These are phyloP conservation scores for Skeletonema grethae DNA, from an alignment of 108 stramenopile genomes.

Conservation along the genomic window DNA sequence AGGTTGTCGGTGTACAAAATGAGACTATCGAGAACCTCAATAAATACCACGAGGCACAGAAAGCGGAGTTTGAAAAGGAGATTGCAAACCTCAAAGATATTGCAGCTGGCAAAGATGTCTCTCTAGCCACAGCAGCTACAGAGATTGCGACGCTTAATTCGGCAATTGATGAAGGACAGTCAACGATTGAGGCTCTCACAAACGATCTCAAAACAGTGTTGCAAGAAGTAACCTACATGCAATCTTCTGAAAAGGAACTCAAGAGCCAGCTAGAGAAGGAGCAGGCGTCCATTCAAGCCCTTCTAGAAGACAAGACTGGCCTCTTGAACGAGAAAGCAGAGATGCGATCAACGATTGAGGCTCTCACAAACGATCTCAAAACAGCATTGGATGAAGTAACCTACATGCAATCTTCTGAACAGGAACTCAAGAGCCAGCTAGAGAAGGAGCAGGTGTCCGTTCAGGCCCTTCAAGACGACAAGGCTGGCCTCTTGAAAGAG, in stretches of 20 bases:
- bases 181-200: background rate
- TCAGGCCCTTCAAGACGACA: background rate
- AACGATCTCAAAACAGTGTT: background rate
- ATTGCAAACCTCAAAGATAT: background rate
- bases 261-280: background rate
- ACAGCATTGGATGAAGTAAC: background rate
- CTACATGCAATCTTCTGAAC: background rate
- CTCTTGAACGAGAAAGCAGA: background rate
- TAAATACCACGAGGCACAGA: background rate
- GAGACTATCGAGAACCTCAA: background rate
- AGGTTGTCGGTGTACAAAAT: background rate
- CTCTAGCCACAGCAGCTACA: background rate
- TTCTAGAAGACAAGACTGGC: background rate
- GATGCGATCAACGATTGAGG: background rate
- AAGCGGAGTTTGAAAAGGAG: background rate
- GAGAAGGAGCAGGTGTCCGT: background rate
- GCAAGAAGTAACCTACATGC: background rate
- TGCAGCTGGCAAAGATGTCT: background rate
- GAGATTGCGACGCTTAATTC: background rate
- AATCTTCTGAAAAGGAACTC: background rate
- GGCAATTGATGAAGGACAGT: background rate
- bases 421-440: background rate
- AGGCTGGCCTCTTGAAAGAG: background rate
- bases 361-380: background rate
- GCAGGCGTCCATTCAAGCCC: background rate